A percentile compares a stretch with the other conserved stretches of the same genome.
These are phyloP conservation scores for Parascedosporium putredinis DNA, from an alignment of 2,329 filamentous ascomycete species.

Conservation along the genomic window DNA sequence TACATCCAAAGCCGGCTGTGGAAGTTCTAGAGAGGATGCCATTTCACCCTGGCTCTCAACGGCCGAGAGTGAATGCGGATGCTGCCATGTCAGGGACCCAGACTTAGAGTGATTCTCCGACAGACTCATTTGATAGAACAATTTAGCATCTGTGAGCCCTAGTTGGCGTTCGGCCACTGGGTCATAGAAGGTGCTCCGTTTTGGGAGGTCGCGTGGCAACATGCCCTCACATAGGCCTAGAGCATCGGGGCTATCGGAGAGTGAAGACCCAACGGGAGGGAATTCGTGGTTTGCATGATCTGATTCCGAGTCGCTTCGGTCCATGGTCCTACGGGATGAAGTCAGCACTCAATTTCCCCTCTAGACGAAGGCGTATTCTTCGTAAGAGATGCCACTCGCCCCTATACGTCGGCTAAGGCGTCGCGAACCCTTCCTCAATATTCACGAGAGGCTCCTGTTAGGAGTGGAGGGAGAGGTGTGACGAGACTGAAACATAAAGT, in stretches of 20 bases:
- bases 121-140: conserved; percentile 65
- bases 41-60: background rate
- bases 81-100: background rate
- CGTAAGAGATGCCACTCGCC: too few relatives aligned
- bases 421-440: too few relatives aligned
- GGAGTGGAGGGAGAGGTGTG: too few relatives aligned
- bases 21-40: conserved; percentile 3
- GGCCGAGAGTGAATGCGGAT: background rate
- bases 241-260: conserved; percentile 12
- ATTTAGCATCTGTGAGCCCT: conserved; percentile 87
- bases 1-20: background rate
- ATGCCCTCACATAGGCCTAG: conserved; percentile 40
- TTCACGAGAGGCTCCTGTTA: too few relatives aligned
- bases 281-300: conserved; percentile 8
- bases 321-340: background rate
- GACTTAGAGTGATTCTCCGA: background rate
- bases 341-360: too few relatives aligned
- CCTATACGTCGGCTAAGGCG: too few relatives aligned
- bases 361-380: too few relatives aligned
- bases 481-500: too few relatives aligned
- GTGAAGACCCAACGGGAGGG: background rate
- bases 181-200: conserved; percentile 82
- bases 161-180: conserved; percentile 88
- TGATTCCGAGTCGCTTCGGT: conserved; percentile 4
- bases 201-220: conserved; percentile 49